Base-by-base conservation (phyloP, 2,329 filamentous ascomycete genomes). In the Neoascochyta sp. region DNA sequence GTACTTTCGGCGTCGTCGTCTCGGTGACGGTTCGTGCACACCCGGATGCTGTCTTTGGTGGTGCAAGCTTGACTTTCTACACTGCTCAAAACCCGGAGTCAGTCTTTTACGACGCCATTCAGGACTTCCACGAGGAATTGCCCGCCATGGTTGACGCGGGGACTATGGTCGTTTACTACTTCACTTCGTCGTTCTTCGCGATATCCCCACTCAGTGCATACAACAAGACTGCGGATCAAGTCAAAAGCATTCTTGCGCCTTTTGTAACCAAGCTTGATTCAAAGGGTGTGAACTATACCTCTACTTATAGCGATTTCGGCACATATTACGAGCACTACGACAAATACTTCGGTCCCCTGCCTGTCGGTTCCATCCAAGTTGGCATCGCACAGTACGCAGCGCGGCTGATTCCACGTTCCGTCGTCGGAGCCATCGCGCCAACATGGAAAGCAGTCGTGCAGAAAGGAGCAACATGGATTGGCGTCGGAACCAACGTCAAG, bases 1-100 rank as follows among this genome's bases (percentile, higher is more conserved):
- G 47, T 17, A 59, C 52, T 0, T 57, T 36, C 16, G 52, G 51
- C 13, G 32, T 55, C 5, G 50, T 52, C 1, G 42, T 50, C 2
- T 50, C 47, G 0, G 36, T 50, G 21, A 47, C 47, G 4, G 34
- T 54, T 4, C 45, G 44, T 8, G 45, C 48, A 9, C 39, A 52
- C 34, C 34, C 47, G 12, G 43, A 47, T 18, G 19, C 36, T 5
- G 25, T 50, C 7, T 39, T 46, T 11, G 32, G 39, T 10, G 46
- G 44, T 7, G 44, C 42, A 10, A 31, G 32, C 11, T 25, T 48
- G 16, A 38, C 37, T 3, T 42, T 48, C 10, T 39, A 31, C 17
- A 26, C 40, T 5, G 35, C 34, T 3, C 21, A 43, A 14, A 43
- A 44, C 29, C 11, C 24, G 8, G 29, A 44, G 14, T 36, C 40